A percentile compares a stretch with the other conserved stretches of the same genome.
Conservation (phyloP, 495 filamentous ascomycete genomes). For the Symbiotaphrina buchneri region DNA sequence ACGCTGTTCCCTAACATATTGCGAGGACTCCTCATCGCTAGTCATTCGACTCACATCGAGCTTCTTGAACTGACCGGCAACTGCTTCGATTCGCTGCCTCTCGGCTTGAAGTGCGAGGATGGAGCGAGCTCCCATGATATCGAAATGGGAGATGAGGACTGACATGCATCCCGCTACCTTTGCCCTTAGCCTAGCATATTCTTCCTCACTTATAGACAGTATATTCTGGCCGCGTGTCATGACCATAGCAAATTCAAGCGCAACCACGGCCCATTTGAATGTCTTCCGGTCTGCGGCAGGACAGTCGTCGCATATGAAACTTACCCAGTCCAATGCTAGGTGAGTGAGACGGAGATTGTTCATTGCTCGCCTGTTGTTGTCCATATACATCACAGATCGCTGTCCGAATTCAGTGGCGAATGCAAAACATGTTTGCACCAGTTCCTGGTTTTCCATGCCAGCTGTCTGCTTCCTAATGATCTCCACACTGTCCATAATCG, state of each 20-base stretch:
- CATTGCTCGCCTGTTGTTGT: conserved; percentile 79
- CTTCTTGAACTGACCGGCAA: conserved; percentile 48
- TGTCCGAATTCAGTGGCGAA: conserved; percentile 97
- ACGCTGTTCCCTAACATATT: conserved; percentile 49
- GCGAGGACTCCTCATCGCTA: conserved; percentile 66
- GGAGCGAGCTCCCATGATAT: conserved; percentile 93
- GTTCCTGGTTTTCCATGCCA: conserved; percentile 73
- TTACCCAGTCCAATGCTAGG: conserved; percentile 87
- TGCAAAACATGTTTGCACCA: conserved; percentile 96
- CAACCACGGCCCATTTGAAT: conserved; percentile 89
- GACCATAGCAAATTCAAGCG: conserved; percentile 88
- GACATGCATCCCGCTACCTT: conserved; percentile 98
- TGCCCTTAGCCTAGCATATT: conserved; percentile 56
- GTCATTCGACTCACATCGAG: conserved; percentile 55
- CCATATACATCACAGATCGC: conserved; percentile 78
- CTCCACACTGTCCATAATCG: conserved; percentile 97
- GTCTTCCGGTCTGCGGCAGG: conserved; percentile 85
- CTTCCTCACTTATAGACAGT: conserved; percentile 60
- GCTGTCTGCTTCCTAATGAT: conserved; percentile 68
- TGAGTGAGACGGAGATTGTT: conserved; percentile 89
- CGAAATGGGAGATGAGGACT: conserved; percentile 90
- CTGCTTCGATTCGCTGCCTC: conserved; percentile 54
- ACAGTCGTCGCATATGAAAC: conserved; percentile 95
- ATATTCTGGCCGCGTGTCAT: conserved; percentile 90
- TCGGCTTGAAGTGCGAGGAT: conserved; percentile 84